Evolutionary conservation across 2,329 filamentous ascomycete genomes (phyloP), one percentile per base, ranked within the genome.

Genomic region (Alternaria triticina): DNA sequence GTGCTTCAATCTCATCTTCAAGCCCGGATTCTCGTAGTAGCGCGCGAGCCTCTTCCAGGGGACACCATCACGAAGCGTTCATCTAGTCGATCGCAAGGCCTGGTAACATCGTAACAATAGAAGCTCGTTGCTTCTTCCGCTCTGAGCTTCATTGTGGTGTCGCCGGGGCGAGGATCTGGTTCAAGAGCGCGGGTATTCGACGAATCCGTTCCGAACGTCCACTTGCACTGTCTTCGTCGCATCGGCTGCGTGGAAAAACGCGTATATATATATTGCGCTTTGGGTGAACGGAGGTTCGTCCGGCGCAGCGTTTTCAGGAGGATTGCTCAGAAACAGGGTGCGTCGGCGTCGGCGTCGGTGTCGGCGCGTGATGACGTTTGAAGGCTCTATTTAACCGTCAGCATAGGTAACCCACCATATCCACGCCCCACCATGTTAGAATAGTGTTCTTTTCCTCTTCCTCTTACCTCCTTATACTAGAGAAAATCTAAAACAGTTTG

Each of bases 401-500:
- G 23, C 45, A 47, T 47, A 47, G 9, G 9, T 46, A 2, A 6
- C n/a, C 45, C 8, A 27, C 45, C 22, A 7, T 47, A 0, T 13
- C 22, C 22, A 25, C 2, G 5, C 45, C 15, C 45, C 4, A 47
- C 8, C 22, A 23, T n/a, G 22, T 4, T 27, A 1, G 5, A 27
- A 0, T 47, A 11, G 22, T 47, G 22, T 27, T 10, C 8, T 47
- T 47, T 15, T 27, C 8, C 13, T 6, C 22, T 47, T 47, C 3
- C 22, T 15, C 13, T 13, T 25, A 47, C 8, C 8, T 12, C 9
- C 15, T 17, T 2, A 17, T 17, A 17, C 9, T 1, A 17, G 9
- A 10, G 1, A 11, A 6, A 17, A 1, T 11, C 5, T 17, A 0
- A 3, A 40, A 3, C 0, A 6, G 36, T 17, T 6, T 6, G 36